Evolutionary conservation across 768 basidiomycete species (phyloP).

Genomic region (Galerina marginata): DNA sequence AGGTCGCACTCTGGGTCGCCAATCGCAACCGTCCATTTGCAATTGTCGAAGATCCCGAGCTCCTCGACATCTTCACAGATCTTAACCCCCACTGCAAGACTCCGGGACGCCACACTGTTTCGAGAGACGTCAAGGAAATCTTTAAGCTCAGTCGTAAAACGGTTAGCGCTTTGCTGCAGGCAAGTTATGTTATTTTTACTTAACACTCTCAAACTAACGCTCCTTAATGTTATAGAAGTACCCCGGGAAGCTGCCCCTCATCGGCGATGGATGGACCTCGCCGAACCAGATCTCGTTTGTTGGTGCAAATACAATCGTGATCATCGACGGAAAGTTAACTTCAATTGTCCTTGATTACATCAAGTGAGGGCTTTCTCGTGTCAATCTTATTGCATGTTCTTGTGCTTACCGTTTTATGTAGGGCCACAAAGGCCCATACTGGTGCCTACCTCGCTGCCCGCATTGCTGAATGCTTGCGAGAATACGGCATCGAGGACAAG

Average conservation of each 20-base stretch:
- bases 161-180: neutral
- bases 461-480: constrained; percentile 4
- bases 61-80: neutral
- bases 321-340: constrained; percentile 21
- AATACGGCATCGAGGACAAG: constrained; percentile 35
- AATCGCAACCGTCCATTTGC: neutral
- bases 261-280: constrained; percentile 34
- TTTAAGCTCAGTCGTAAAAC: neutral
- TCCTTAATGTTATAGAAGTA: constrained; percentile 15
- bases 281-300: constrained; percentile 30
- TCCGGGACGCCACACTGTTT: neutral
- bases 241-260: constrained; percentile 26
- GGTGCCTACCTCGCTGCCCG: constrained; percentile 7
- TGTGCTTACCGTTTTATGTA: neutral
- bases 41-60: neutral
- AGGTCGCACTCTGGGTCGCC: neutral
- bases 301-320: constrained; percentile 25
- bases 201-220: no score
- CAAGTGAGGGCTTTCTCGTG: constrained; percentile 11
- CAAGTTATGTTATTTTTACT: neutral
- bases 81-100: neutral
- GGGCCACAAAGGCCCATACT: constrained; percentile 10
- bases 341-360: constrained; percentile 20
- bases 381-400: neutral
- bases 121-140: neutral